These are phyloP conservation scores for Termitomyces sp. DNA, from an alignment of 768 basidiomycete species.

Conservation along the genomic window DNA sequence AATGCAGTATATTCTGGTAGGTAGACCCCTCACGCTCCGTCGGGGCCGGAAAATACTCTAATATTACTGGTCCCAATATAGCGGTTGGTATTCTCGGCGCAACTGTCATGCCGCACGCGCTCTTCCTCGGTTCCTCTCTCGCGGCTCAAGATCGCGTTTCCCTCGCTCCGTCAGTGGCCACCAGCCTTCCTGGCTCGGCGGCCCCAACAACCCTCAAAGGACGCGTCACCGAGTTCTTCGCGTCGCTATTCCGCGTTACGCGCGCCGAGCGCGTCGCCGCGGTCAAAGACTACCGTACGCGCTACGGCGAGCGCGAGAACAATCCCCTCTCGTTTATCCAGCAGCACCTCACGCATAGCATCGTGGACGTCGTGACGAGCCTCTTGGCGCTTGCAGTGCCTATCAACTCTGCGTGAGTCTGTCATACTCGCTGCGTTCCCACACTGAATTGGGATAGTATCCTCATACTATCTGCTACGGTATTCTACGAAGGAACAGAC, in stretches of 20 bases:
- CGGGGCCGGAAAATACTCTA: conserved; percentile 10
- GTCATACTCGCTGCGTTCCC: not conserved
- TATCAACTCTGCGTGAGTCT: conserved; percentile 64
- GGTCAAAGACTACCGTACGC: conserved; percentile 27
- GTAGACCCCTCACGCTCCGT: not conserved
- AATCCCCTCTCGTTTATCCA: conserved; percentile 42
- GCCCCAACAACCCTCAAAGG: conserved; percentile 6
- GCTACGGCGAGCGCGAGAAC: conserved; percentile 47
- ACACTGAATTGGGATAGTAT: conserved; percentile 38
- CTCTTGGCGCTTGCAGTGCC: conserved; percentile 69
- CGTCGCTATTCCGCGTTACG: conserved; percentile 26
- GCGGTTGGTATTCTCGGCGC: conserved; percentile 64
- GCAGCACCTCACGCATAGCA: conserved; percentile 52
- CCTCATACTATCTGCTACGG: conserved; percentile 67
- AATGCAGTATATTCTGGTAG: conserved; percentile 52
- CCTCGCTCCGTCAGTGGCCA: conserved; percentile 13
- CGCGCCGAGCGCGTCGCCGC: conserved; percentile 28
- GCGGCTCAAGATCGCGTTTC: conserved; percentile 33
- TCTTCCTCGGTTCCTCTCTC: conserved; percentile 34
- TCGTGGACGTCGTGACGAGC: conserved; percentile 54
- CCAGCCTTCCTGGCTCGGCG: conserved; percentile 8
- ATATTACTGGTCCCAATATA: conserved; percentile 21
- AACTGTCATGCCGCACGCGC: conserved; percentile 78
- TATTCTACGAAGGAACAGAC: conserved; percentile 49
- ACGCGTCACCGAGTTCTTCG: conserved; percentile 5